Evolutionary conservation across 2,329 filamentous ascomycete species (phyloP).

Genomic region (Pseudopithomyces chartarum): DNA sequence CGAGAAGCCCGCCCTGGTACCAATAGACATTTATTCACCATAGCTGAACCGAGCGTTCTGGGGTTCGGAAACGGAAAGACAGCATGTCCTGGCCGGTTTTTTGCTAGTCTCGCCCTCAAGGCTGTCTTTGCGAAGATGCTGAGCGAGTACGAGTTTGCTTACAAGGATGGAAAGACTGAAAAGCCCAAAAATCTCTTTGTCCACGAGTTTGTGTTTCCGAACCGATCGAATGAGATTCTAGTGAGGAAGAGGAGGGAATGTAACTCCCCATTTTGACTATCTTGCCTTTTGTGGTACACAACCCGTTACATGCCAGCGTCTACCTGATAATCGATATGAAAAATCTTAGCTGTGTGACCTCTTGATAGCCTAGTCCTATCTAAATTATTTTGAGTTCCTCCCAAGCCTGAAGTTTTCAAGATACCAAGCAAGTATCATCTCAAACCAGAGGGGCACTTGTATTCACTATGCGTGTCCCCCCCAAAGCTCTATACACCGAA

Average conservation of each 20-base stretch:
- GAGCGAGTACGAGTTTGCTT: slow-evolving; percentile 7
- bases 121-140: slow-evolving; percentile 8
- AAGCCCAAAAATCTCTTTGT: slow-evolving; percentile 22
- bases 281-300: not conserved
- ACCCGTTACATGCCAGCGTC: not conserved
- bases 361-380: not conserved
- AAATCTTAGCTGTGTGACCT: not conserved
- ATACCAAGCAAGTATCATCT: not conserved
- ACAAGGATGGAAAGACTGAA: not conserved
- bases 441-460: not conserved
- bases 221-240: slow-evolving; percentile 19
- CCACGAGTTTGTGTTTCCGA: slow-evolving; percentile 29
- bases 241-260: slow-evolving; percentile 9
- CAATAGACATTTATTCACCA: slow-evolving; percentile 3
- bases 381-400: not conserved
- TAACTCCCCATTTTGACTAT: slow-evolving; percentile 1
- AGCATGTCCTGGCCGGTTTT: slow-evolving; percentile 12
- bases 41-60: not conserved
- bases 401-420: not conserved
- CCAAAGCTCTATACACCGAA: too few relatives aligned
- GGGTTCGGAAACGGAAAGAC: slow-evolving; percentile 10
- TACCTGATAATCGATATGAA: not conserved
- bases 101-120: slow-evolving; percentile 9
- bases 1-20: not conserved
- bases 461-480: too few relatives aligned